Evolutionary conservation across 176 grass and related monocot genomes (phyloP).

Genomic region (Paspalum vaginatum): DNA sequence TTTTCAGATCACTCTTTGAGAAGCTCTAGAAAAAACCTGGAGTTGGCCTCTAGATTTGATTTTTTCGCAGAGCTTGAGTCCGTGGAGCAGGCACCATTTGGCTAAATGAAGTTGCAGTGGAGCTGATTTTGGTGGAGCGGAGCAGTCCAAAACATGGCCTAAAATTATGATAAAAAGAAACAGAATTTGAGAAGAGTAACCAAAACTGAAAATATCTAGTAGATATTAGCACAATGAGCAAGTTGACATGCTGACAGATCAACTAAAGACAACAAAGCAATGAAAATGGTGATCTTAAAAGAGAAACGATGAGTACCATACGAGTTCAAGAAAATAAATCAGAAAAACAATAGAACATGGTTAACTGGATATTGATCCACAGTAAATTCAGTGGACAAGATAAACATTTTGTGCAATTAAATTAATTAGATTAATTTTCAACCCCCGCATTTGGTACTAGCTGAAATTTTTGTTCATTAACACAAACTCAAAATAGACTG

Average conservation of each 20-base stretch:
- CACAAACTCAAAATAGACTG: slow-evolving; percentile 70
- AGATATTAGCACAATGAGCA: slow-evolving; percentile 1
- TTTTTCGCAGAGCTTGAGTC: too few relatives aligned
- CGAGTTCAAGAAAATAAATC: not conserved
- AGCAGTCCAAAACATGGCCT: too few relatives aligned
- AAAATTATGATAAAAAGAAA: slow-evolving; percentile 25
- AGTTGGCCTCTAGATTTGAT: too few relatives aligned
- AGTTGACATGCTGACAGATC: slow-evolving; percentile 1
- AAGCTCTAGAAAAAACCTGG: too few relatives aligned
- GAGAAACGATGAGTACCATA: not conserved
- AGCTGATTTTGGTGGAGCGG: too few relatives aligned
- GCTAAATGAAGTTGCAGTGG: too few relatives aligned
- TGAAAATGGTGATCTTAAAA: not conserved
- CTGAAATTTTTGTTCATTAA: slow-evolving; percentile 66
- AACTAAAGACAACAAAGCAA: slow-evolving; percentile 16
- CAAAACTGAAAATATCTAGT: not conserved
- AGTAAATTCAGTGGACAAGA: slow-evolving; percentile 5
- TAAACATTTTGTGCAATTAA: not conserved
- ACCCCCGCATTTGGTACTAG: slow-evolving; percentile 70
- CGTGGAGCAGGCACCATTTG: too few relatives aligned
- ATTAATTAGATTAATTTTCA: slow-evolving; percentile 1
- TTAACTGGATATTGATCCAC: not conserved
- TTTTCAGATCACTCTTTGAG: too few relatives aligned
- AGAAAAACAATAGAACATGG: not conserved
- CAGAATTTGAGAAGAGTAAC: not conserved